Percentiles rank a stretch among this genome's conserved stretches.
Conservation (phyloP, 2,329 filamentous ascomycete species). For the Ophiostoma himal-ulmi region DNA sequence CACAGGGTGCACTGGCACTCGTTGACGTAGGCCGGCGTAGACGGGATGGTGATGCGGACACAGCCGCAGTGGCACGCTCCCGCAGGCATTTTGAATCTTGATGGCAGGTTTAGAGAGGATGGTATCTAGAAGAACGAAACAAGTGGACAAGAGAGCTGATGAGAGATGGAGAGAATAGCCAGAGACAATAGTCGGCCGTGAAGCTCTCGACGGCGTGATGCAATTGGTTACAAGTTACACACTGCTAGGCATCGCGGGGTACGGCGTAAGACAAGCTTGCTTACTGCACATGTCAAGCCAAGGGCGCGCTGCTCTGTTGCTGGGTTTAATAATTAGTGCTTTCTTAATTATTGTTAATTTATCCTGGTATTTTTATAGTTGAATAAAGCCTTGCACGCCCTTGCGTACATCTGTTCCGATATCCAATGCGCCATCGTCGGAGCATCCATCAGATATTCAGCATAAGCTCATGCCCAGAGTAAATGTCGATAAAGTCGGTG, state of each 20-base stretch:
- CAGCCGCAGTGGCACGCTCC: slow-evolving; percentile 28
- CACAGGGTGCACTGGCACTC: slow-evolving; percentile 28
- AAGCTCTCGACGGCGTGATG: background rate
- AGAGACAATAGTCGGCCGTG: background rate
- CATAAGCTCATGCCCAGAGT: background rate
- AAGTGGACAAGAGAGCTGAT: background rate
- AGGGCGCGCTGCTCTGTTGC: background rate
- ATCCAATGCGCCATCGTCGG: background rate
- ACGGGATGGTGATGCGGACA: slow-evolving; percentile 24
- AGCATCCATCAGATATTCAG: background rate
- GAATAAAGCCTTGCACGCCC: background rate
- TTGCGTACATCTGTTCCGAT: background rate
- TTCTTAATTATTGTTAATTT: no score
- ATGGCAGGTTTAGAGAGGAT: background rate
- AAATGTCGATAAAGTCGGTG: background rate
- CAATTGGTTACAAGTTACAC: background rate
- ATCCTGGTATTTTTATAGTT: no score
- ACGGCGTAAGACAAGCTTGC: slow-evolving; percentile 2
- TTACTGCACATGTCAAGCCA: background rate
- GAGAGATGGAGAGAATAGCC: background rate
- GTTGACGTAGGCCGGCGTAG: slow-evolving; percentile 23
- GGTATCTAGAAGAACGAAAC: background rate
- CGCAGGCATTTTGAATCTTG: slow-evolving; percentile 6
- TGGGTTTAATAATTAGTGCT: no score
- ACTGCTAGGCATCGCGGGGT: background rate